These are phyloP conservation scores for Meira nashicola DNA, from an alignment of 1,284 basidiomycete genomes.

Conservation along the genomic window DNA sequence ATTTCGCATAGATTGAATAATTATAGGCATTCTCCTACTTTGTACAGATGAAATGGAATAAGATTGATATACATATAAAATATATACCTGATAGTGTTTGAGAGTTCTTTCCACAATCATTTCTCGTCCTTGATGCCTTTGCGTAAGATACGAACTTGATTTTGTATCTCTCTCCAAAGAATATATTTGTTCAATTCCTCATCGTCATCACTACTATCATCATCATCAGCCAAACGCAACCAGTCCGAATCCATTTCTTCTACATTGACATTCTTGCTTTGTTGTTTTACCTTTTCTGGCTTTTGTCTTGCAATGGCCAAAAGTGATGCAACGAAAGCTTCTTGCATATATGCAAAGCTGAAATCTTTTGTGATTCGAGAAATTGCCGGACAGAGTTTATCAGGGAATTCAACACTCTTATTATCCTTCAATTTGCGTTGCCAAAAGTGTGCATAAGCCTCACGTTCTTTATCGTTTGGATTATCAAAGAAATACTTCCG, in stretches of 20 bases:
- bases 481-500: conserved; percentile 4
- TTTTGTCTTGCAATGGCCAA: conserved; percentile 2
- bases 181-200: conserved; percentile 7
- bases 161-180: conserved; percentile 5
- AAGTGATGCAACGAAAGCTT: conserved; percentile 8
- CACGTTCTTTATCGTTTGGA: conserved; percentile 4
- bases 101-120: no score
- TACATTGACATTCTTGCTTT: background rate
- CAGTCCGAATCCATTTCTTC: background rate
- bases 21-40: no score
- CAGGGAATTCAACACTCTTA: conserved; percentile 5
- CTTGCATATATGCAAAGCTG: conserved; percentile 11
- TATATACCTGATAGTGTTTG: no score
- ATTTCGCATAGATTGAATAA: no score
- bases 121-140: background rate
- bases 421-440: conserved; percentile 8
- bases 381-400: conserved; percentile 4
- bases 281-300: background rate
- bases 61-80: no score
- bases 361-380: conserved; percentile 5
- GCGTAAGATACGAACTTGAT: conserved; percentile 1
- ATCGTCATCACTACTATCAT: background rate
- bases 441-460: conserved; percentile 4
- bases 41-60: no score
- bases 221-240: background rate